Evolutionary conservation across 2,329 filamentous ascomycete species (phyloP).

Genomic region (Epichloe sp.): DNA sequence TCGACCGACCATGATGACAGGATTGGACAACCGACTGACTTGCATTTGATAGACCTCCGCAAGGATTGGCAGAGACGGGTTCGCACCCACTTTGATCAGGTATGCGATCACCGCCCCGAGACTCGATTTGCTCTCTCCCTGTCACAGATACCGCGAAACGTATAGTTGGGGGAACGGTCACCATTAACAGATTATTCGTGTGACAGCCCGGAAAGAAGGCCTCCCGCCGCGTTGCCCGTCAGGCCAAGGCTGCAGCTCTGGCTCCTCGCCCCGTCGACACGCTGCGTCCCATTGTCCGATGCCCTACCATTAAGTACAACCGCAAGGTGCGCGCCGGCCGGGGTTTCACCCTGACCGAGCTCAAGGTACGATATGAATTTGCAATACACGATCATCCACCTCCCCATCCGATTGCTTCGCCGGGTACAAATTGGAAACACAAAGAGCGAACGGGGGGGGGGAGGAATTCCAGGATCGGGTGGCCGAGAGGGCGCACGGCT

Average conservation of each 20-base stretch:
- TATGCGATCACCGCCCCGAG: constrained; percentile 33
- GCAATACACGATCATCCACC: background rate
- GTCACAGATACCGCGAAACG: background rate
- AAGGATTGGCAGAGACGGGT: constrained; percentile 99
- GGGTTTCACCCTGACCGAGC: constrained; percentile 93
- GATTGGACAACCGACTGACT: constrained; percentile 24
- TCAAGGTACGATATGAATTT: constrained; percentile 60
- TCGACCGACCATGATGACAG: constrained; percentile 16
- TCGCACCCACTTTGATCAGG: constrained; percentile 99
- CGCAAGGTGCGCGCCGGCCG: constrained; percentile 90
- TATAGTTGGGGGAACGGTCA: background rate
- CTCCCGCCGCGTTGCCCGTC: constrained; percentile 79
- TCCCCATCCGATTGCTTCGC: background rate
- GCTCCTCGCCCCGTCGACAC: constrained; percentile 96
- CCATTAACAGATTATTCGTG: background rate
- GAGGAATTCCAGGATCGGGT: background rate
- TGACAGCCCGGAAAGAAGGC: constrained; percentile 86
- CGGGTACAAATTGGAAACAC: background rate
- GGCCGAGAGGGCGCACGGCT: background rate
- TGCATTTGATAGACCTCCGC: constrained; percentile 63
- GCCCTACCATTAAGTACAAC: constrained; percentile 99
- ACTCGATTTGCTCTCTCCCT: background rate
- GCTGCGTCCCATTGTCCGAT: constrained; percentile 90
- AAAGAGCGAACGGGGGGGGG: background rate
- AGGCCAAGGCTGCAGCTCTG: constrained; percentile 87